A percentile compares a stretch with the other conserved stretches of the same genome.
phyloP scores from a whole-genome alignment of 2,329 filamentous ascomycete species.

The Juglanconis sp. region DNA sequence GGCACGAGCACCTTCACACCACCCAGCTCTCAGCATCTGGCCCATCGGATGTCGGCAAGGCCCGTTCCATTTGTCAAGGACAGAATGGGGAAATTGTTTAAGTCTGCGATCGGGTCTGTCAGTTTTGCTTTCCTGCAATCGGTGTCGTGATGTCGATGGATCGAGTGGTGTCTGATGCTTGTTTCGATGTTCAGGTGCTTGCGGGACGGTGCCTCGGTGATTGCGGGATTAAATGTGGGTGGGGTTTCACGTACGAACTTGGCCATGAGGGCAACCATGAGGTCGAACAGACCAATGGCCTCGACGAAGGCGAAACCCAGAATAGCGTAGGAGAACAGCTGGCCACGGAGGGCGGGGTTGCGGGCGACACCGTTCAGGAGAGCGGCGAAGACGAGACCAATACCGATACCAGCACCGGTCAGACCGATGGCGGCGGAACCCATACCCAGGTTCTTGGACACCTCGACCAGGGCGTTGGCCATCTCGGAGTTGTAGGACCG shows the following conservation, averaged over 20 bases:
- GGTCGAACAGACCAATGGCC: constrained; percentile 84
- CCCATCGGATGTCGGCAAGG: constrained; percentile 17
- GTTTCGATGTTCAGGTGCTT: background rate
- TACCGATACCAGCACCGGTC: constrained; percentile 90
- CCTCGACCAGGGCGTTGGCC: constrained; percentile 82
- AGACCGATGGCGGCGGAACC: constrained; percentile 88
- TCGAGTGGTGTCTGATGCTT: background rate
- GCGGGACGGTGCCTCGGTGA: background rate
- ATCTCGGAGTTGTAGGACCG: constrained; percentile 85
- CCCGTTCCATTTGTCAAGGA: constrained; percentile 17
- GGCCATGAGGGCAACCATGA: constrained; percentile 92
- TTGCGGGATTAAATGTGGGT: background rate
- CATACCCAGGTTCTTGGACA: constrained; percentile 89
- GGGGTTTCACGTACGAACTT: constrained; percentile 65
- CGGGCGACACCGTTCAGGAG: constrained; percentile 86
- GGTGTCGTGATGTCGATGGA: background rate
- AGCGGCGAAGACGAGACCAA: constrained; percentile 89
- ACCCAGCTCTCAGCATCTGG: constrained; percentile 10
- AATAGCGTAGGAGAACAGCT: constrained; percentile 96
- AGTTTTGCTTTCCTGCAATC: background rate
- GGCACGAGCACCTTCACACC: constrained; percentile 10
- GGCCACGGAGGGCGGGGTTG: constrained; percentile 90
- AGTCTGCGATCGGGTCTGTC: constrained; percentile 11
- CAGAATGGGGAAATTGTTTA: constrained; percentile 15
- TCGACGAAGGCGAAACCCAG: constrained; percentile 94